Conservation (phyloP, 306 rosid genomes). For the Echinosophora koreensis region DNA sequence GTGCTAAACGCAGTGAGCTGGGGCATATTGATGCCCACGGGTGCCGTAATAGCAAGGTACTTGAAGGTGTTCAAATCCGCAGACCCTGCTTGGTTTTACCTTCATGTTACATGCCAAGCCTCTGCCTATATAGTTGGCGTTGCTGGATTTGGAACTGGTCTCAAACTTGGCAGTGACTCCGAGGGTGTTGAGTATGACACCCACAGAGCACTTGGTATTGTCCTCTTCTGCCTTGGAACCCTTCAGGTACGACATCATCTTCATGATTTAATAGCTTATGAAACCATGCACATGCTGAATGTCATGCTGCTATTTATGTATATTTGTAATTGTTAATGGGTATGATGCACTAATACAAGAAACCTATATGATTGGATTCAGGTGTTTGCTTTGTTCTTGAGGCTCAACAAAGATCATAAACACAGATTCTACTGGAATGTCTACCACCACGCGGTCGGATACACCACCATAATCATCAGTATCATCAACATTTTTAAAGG, state of each 20-base stretch:
- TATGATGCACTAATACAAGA: background rate
- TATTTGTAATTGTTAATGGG: background rate
- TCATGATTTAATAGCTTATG: background rate
- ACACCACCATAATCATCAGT: slow-evolving; percentile 69
- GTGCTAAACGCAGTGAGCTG: slow-evolving; percentile 79
- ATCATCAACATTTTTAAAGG: slow-evolving; percentile 73
- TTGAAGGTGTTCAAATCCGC: slow-evolving; percentile 80
- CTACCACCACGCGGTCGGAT: slow-evolving; percentile 71
- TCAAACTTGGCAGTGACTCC: slow-evolving; percentile 77
- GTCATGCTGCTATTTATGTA: background rate
- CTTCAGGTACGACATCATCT: slow-evolving; percentile 67
- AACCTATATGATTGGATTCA: slow-evolving; percentile 30
- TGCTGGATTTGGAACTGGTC: slow-evolving; percentile 84
- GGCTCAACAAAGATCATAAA: slow-evolving; percentile 90
- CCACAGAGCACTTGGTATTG: slow-evolving; percentile 69
- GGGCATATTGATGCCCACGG: slow-evolving; percentile 81
- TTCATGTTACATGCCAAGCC: slow-evolving; percentile 81
- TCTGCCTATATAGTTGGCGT: slow-evolving; percentile 84
- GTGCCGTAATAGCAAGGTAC: slow-evolving; percentile 81
- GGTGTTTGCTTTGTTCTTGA: slow-evolving; percentile 88
- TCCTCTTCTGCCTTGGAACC: slow-evolving; percentile 73
- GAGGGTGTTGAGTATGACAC: slow-evolving; percentile 44
- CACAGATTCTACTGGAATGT: slow-evolving; percentile 81
- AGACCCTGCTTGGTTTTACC: slow-evolving; percentile 94
- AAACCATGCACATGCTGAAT: background rate